Conservation (phyloP, 1,284 basidiomycete genomes). For the Apiotrichum gracile region DNA sequence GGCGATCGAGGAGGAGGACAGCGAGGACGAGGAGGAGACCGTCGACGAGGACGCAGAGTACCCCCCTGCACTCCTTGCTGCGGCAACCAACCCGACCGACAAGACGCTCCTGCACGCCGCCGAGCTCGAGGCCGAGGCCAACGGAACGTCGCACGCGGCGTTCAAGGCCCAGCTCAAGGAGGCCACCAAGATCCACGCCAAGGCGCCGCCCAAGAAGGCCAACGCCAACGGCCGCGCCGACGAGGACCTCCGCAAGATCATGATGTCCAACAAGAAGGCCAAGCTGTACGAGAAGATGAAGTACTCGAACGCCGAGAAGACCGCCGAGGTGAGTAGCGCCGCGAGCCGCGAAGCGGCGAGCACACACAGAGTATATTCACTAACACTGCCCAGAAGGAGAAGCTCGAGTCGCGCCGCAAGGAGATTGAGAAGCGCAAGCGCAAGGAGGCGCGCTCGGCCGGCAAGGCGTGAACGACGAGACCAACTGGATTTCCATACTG, state of each 20-base stretch:
- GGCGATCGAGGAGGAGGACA: conserved; percentile 37
- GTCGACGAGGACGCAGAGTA: conserved; percentile 44
- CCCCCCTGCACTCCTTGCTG: conserved; percentile 53
- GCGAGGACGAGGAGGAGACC: conserved; percentile 42
- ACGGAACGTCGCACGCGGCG: conserved; percentile 72
- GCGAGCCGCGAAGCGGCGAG: not conserved
- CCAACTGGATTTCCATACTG: too few species aligned
- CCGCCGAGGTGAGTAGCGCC: conserved; percentile 62
- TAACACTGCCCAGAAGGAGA: conserved; percentile 51
- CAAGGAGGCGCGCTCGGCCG: conserved; percentile 36
- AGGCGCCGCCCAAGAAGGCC: conserved; percentile 17
- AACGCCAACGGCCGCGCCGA: conserved; percentile 51
- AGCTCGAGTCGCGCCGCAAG: conserved; percentile 58
- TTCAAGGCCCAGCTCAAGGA: conserved; percentile 78
- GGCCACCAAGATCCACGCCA: conserved; percentile 54
- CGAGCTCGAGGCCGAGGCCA: conserved; percentile 88
- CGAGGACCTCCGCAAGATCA: conserved; percentile 93
- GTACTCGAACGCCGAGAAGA: conserved; percentile 73
- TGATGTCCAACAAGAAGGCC: conserved; percentile 95
- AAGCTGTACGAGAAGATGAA: conserved; percentile 96
- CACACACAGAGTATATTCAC: not conserved
- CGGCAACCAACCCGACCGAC: conserved; percentile 58
- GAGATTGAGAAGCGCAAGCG: conserved; percentile 58
- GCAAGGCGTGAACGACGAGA: conserved; percentile 2
- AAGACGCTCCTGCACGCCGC: conserved; percentile 72